Evolutionary conservation across 495 filamentous ascomycete species (phyloP), one percentile per base, ranked within the genome.

Genomic region (Penicillium canescens): DNA sequence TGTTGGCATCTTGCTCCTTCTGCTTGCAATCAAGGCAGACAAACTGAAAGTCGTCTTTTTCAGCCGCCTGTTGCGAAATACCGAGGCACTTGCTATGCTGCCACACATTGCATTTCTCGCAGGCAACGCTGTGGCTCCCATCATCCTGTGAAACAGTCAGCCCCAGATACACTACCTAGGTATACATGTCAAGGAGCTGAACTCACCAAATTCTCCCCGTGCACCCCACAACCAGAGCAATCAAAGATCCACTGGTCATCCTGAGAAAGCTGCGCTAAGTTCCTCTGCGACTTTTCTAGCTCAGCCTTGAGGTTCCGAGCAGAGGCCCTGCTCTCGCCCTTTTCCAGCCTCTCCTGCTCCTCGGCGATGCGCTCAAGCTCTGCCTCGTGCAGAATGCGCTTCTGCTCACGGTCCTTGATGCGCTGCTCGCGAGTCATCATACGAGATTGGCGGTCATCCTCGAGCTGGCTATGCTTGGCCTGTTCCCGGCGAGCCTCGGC

Each of bases 221-320:
- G 86, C 24, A 88, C 81, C 23, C 91, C 91, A 69, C 94, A 98
- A 12, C 87, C 81, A 23, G 82, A 78, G 69, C 94, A 98, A 63
- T 98, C 94, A 64, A 98, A 98, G 28, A 91, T 79, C 94, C 94
- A 97, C 46, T 93, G 83, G 11, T 91, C 90, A 43, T 93, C 87
- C 61, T 92, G 83, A 2, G 81, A 79, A 14, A 95, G 75, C 44
- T 89, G 82, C 44, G 86, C 81, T 33, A 96, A 69, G 33, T 85
- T 87, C 70, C 75, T 85, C 67, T 86, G 83, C 35, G 84, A 87
- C 67, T 79, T 85, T 52, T 91, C 89, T 53, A 92, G 85, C 62
- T 93, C 87, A 5, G 84, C 83, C 61, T 88, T 85, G 38, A 90
- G 77, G 59, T 91, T 85, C 24, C 92, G 84, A 54, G 92, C 89